These are phyloP conservation scores for Nemania sp. DNA, from an alignment of 2,329 filamentous ascomycete genomes.

Conservation along the genomic window DNA sequence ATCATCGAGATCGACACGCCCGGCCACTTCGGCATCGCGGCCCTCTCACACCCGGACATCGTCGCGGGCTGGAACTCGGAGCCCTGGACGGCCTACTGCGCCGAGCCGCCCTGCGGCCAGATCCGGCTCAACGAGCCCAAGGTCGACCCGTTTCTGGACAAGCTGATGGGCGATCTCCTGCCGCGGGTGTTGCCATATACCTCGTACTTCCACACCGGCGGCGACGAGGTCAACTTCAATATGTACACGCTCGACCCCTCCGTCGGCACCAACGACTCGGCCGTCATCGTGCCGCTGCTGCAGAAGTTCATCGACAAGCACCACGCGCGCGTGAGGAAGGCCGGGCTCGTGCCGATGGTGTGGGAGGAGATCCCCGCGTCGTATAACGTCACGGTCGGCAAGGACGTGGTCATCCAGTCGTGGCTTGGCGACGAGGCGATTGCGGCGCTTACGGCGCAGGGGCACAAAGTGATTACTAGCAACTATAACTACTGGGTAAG, in stretches of 20 bases:
- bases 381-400: slow-evolving; percentile 80
- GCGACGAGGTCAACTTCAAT: slow-evolving; percentile 86
- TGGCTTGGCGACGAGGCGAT: slow-evolving; percentile 78
- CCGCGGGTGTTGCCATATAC: slow-evolving; percentile 77
- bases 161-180: slow-evolving; percentile 79
- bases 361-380: slow-evolving; percentile 89
- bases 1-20: slow-evolving; percentile 85
- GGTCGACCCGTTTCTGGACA: slow-evolving; percentile 78
- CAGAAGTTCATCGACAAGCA: slow-evolving; percentile 80
- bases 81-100: slow-evolving; percentile 70
- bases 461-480: slow-evolving; percentile 79
- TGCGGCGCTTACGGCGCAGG: slow-evolving; percentile 68
- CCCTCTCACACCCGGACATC: slow-evolving; percentile 75
- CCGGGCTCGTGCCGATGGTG: slow-evolving; percentile 78
- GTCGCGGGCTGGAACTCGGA: slow-evolving; percentile 72
- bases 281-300: slow-evolving; percentile 78
- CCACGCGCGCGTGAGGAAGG: slow-evolving; percentile 72
- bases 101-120: slow-evolving; percentile 74
- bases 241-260: slow-evolving; percentile 79
- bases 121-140: slow-evolving; percentile 80
- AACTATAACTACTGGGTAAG: slow-evolving; percentile 82
- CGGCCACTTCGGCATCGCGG: slow-evolving; percentile 78
- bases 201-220: slow-evolving; percentile 85
- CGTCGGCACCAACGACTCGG: slow-evolving; percentile 73
- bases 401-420: slow-evolving; percentile 80